Evolutionary conservation across 2,329 filamentous ascomycete species (phyloP), one percentile per base, ranked within the genome.

Genomic region (Lojkania enalia): DNA sequence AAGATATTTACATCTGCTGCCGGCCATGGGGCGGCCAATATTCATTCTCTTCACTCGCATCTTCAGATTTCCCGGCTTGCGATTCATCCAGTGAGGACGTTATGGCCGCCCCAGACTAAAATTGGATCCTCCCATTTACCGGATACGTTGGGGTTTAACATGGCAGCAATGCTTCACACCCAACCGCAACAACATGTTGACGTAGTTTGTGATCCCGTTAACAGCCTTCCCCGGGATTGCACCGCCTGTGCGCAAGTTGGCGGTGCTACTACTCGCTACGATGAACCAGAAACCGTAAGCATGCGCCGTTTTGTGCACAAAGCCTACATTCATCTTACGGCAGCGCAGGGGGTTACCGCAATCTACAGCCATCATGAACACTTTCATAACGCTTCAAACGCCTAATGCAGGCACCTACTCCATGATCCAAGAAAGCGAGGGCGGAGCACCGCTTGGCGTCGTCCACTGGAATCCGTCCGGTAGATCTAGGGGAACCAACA

Each of bases 91-190:
- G 7, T 9, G 23, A 27, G 23, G n/a, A 9, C n/a, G 7, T 27
- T n/a, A 27, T n/a, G 7, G n/a, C 23, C 7, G n/a, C 23, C 23
- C 23, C 23, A 27, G n/a, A 7, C 7, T n/a, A 7, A 27, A 9
- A n/a, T 27, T 27, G 23, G 7, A 9, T 7, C 7, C 23, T 9
- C 23, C 23, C 23, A 7, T 16, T 16, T 15, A 9, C 6, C 30
- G 30, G 14, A 12, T 7, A 12, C 30, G 11, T 12, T 15, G 11
- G 11, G 9, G 30, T 29, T 23, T 39, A 16, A 39, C 37, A 14
- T 39, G 37, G 37, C 12, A 30, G 4, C 37, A 39, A 39, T 39
- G 37, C 16, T 39, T 39, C 23, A n/a, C 12, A 2, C 5, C 4
- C 19, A 19, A 16, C 5, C 20, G 18, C 6, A 2, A 15, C 14